Evolutionary conservation across 1,284 basidiomycete genomes (phyloP), one percentile per base, ranked within the genome.

Genomic region (Irpex rosettiformis): DNA sequence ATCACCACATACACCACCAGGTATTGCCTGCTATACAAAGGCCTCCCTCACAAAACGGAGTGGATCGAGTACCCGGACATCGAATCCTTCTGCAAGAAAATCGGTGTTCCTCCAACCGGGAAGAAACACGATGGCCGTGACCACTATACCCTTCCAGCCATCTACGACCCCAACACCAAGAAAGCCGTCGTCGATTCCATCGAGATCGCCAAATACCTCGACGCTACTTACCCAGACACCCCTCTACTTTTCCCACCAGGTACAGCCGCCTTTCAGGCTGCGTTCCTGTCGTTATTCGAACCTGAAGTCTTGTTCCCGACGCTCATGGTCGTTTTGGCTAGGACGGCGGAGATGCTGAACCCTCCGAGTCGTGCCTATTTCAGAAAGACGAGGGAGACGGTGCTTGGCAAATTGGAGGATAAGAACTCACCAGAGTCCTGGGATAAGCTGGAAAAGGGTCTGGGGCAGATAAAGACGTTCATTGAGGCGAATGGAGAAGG

Each of bases 51-150:
- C 66, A 66, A 64, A 52, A 75, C 72, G 25, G 66, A 67, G 7
- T 76, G 73, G 72, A 60, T 76, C 29, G 70, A 73, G 53, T 75
- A 72, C 59, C 73, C 72, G 1, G 73, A 75, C 56, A 72, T 77
- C 64, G 69, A 67, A 40, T 49, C 61, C 3, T 52, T 67, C 6
- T 67, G 65, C 57, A 68, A 67, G 58, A 55, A 67, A 29, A 58
- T 73, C 56, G 72, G 71, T 18, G 69, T 66, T 1, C 33, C 55
- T 11, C 64, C 72, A 3, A 71, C 68, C 0, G 33, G 29, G 16
- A 65, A 45, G n/a, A 61, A 62, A 5, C 30, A 51, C 1, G 67
- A 69, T 56, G 72, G 68, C 16, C 45, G 55, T 8, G 62, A 61
- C 7, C 47, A 59, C 24, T 76, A 73, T 64, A 74, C 72, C 5